phyloP scores from a whole-genome alignment of 352 stramenopile species.

The Phytophthora hibernalis region DNA sequence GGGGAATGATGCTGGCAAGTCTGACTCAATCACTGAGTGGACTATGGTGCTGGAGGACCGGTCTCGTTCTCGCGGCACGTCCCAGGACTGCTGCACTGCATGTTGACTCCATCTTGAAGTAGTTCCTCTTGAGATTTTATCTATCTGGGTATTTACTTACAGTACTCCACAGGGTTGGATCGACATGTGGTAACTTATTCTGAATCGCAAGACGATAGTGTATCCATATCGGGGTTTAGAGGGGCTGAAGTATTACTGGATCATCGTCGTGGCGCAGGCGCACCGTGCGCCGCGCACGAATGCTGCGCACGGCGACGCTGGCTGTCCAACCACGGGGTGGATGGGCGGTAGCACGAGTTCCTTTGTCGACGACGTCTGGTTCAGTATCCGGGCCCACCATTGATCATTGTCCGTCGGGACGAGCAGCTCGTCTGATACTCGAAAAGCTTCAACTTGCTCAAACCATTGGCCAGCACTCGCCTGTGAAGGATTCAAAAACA shows the following conservation, averaged over 20 bases:
- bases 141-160: neutral
- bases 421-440: neutral
- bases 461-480: slow-evolving; percentile 5
- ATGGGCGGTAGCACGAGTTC: slow-evolving; percentile 12
- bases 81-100: slow-evolving; percentile 13
- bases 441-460: slow-evolving; percentile 21
- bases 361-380: slow-evolving; percentile 1
- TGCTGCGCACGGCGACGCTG: slow-evolving; percentile 1
- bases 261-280: slow-evolving; percentile 3
- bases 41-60: slow-evolving; percentile 5
- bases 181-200: neutral
- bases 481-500: neutral
- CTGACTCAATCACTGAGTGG: slow-evolving; percentile 14
- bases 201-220: neutral
- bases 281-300: no score
- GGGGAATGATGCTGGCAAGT: slow-evolving; percentile 26
- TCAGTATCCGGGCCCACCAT: neutral
- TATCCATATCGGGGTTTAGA: slow-evolving; percentile 8
- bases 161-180: neutral
- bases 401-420: slow-evolving; percentile 28
- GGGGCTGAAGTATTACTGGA: slow-evolving; percentile 8
- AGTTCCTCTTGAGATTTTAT: neutral
- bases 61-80: slow-evolving; percentile 28
- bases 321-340: slow-evolving; percentile 5
- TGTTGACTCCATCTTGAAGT: slow-evolving; percentile 16